Evolutionary conservation across 441 rosid genomes (phyloP), one percentile per base, ranked within the genome.

Genomic region (Lepidium campestre): DNA sequence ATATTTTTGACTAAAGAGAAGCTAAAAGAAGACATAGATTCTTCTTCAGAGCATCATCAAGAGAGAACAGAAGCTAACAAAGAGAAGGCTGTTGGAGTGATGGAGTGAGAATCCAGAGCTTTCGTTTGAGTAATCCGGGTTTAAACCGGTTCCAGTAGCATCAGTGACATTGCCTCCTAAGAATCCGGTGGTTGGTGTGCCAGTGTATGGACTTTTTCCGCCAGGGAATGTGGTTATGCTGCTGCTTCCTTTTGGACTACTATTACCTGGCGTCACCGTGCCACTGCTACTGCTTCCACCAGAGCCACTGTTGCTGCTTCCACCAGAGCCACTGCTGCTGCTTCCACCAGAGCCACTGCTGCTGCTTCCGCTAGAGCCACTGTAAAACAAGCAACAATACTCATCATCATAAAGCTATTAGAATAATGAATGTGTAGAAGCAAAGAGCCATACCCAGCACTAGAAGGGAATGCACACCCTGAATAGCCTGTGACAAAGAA

Each of bases 101-200:
- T 35, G 68, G 39, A 83, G 62, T 46, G 71, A 62, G 27, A 73
- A 58, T 4, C 89, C 92, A 0, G 76, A 23, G 70, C 68, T 60
- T 6, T 74, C 86, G 9, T 75, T 68, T 2, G 80, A 77, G 47
- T 80, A 68, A 68, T 91, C 96, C 14, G 83, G 82, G 79, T 89
- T 87, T 10, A 82, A 68, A 47, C 93, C 86, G 0, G 83, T 47
- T 18, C 81, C 82, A 3, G 85, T 57, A 4, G 86, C 62, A 40
- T 79, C 84, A 0, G 78, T 75, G 57, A 85, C 75, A 13, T 57
- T 75, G 57, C 80, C 85, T 73, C 88, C 89, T 32, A 88, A 56
- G 35, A 81, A 84, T 62, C 97, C 97, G 1, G 74, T 86, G 9
- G 88, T 62, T 10, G 91, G 84, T 10, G 85, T 82, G 18, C 82